Evolutionary conservation across 2,329 filamentous ascomycete species (phyloP).

Genomic region (Penicillium concentricum): DNA sequence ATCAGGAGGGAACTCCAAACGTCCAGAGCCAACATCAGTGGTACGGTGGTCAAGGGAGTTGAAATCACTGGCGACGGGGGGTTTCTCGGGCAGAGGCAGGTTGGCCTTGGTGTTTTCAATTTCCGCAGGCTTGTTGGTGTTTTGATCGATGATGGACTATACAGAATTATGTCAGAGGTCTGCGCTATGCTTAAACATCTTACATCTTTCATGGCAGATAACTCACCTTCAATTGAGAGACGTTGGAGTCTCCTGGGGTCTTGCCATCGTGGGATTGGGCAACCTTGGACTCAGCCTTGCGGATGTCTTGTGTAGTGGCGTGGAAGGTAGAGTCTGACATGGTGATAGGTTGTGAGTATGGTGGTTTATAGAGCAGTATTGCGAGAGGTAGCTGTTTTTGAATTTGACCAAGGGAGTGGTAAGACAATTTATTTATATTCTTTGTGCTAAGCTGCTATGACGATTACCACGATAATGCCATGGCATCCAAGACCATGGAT

Average conservation of each 20-base stretch:
- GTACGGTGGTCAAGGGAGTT: conserved; percentile 68
- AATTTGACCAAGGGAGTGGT: neutral
- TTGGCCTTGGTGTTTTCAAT: conserved; percentile 69
- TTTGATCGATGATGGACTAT: conserved; percentile 42
- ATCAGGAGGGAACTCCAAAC: conserved; percentile 49
- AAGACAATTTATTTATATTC: neutral
- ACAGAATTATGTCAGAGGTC: neutral
- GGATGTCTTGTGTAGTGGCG: conserved; percentile 50
- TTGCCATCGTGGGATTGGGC: conserved; percentile 43
- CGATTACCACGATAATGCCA: conserved; percentile 19
- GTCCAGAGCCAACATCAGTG: conserved; percentile 68
- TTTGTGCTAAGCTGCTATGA: conserved; percentile 8
- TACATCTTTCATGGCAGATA: neutral
- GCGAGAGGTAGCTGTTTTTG: neutral
- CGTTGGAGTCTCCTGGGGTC: conserved; percentile 45
- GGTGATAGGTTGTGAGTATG: conserved; percentile 2
- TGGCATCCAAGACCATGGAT: neutral
- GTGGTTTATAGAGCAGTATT: neutral
- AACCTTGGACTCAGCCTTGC: conserved; percentile 47
- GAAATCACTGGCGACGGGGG: conserved; percentile 70
- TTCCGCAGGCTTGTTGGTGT: conserved; percentile 58
- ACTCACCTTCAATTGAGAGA: conserved; percentile 37
- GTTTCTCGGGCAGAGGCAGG: conserved; percentile 78
- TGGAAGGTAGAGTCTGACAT: conserved; percentile 47
- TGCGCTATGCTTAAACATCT: neutral